Evolutionary conservation across 1,139 yeast genomes (phyloP), one percentile per base, ranked within the genome.

Genomic region (Blastobotrys raffinosifermentans): DNA sequence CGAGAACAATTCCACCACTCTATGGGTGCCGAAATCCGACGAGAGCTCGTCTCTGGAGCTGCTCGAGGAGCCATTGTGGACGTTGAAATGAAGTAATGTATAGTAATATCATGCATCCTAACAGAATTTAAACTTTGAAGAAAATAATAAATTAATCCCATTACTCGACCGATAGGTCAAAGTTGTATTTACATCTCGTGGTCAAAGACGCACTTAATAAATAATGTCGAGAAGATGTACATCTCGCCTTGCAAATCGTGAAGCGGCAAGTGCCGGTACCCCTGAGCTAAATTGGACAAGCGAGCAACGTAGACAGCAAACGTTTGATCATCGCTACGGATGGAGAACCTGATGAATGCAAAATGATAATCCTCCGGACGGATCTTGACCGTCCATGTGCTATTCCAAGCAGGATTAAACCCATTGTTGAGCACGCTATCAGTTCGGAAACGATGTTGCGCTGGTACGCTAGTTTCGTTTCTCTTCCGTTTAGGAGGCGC

Each of bases 1-100:
- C 81, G 95, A 63, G 89, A 82, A 58, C 82, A 95, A 63, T 80
- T 80, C 38, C 99, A 91, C 57, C 82, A 72, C 47, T 81, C 80
- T 20, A 84, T 91, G 46, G 93, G 96, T 2, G 94, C 96, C 2
- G 98, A 89, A 59, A 86, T 91, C 41, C 76, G 98, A 64, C 77
- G 97, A 54, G 98, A 93, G 59, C 70, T 91, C 48, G 64, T 84
- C 48, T 94, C 96, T 19, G 97, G 98, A 39, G 67, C 66, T 46
- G 69, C 73, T 25, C 66, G 79, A 53, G 70, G 15, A 32, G n/a
- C 17, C 8, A 15, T 31, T 9, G 5, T 16, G 23, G 16, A 22
- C 8, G n/a, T 25, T 13, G n/a, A 29, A 31, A 34, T 34, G 32
- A 31, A 21, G 8, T 31, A 29, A 31, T 19, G 16, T n/a, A n/a